phyloP scores from a whole-genome alignment of 805 yeast species.

The Isabelozyma rhagii region DNA sequence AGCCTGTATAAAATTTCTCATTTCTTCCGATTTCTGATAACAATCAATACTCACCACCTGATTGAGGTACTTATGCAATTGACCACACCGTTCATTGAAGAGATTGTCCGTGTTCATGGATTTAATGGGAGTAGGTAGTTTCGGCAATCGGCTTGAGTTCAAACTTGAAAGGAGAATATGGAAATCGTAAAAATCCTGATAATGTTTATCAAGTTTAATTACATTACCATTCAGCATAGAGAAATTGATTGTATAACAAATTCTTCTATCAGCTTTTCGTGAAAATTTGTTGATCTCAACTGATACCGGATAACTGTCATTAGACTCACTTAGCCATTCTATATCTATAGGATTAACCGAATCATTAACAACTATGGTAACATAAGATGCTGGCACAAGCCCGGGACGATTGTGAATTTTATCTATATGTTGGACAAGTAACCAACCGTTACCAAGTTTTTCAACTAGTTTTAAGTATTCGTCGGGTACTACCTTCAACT shows the following conservation, averaged over 20 bases:
- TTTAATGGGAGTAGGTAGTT: conserved; percentile 28
- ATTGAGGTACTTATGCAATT: conserved; percentile 23
- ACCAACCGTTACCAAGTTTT: conserved; percentile 41
- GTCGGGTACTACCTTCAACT: conserved; percentile 21
- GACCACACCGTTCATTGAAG: conserved; percentile 14
- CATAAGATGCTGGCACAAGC: conserved; percentile 37
- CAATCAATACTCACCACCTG: conserved; percentile 14
- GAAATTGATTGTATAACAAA: conserved; percentile 35
- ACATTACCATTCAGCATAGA: conserved; percentile 13
- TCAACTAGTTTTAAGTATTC: conserved; percentile 31
- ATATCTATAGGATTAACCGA: conserved; percentile 25
- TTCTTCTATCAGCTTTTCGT: conserved; percentile 16
- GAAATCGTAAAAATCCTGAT: conserved; percentile 36
- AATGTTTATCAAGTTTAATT: conserved; percentile 25
- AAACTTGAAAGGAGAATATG: conserved; percentile 15
- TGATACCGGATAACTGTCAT: conserved; percentile 6
- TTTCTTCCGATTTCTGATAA: conserved; percentile 4
- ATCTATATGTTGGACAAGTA: conserved; percentile 27
- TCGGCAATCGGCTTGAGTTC: conserved; percentile 17
- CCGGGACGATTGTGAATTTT: conserved; percentile 18
- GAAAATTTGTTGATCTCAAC: conserved; percentile 24
- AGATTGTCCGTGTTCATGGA: conserved; percentile 6
- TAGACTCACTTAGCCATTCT: conserved; percentile 27
- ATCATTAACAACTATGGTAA: conserved; percentile 39
- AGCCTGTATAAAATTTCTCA: conserved; percentile 8